phyloP scores from a whole-genome alignment of 495 filamentous ascomycete genomes.

The Sporormia fimetaria region DNA sequence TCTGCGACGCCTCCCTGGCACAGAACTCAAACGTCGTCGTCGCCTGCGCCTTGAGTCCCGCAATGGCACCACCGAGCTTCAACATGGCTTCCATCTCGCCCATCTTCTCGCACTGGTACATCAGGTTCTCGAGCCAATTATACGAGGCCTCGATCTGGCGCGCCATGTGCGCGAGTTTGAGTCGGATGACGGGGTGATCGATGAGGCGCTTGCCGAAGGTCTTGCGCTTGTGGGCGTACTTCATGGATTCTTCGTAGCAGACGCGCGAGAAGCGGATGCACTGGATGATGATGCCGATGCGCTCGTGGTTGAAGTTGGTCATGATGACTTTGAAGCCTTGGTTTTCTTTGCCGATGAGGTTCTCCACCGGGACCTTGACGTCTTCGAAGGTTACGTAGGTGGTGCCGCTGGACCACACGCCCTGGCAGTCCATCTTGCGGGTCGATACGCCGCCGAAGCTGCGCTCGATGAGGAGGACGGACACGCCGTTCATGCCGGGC shows the following conservation, averaged over 20 bases:
- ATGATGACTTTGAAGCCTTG: conserved; percentile 72
- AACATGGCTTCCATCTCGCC: conserved; percentile 91
- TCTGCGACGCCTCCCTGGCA: conserved; percentile 90
- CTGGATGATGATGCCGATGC: conserved; percentile 97
- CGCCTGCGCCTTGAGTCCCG: conserved; percentile 81
- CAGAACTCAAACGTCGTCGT: conserved; percentile 96
- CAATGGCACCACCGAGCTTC: conserved; percentile 88
- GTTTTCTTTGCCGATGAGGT: conserved; percentile 95
- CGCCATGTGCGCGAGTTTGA: conserved; percentile 97
- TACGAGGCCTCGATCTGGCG: conserved; percentile 93
- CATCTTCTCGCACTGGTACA: conserved; percentile 90
- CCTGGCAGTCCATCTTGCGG: conserved; percentile 94
- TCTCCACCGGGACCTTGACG: conserved; percentile 96
- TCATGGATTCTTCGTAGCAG: conserved; percentile 90
- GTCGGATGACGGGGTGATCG: conserved; percentile 91
- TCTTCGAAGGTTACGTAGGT: conserved; percentile 98
- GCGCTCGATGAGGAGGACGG: conserved; percentile 80
- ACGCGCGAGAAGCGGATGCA: conserved; percentile 90
- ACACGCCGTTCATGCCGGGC: conserved; percentile 80
- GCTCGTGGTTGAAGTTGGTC: conserved; percentile 99
- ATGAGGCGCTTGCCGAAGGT: conserved; percentile 95
- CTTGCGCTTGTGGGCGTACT: conserved; percentile 90
- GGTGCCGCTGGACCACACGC: conserved; percentile 88
- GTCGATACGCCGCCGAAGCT: conserved; percentile 73
- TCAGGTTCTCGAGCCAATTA: conserved; percentile 93